These are phyloP conservation scores for Trichoderma aggressivum DNA, from an alignment of 2,329 filamentous ascomycete genomes.

Conservation along the genomic window DNA sequence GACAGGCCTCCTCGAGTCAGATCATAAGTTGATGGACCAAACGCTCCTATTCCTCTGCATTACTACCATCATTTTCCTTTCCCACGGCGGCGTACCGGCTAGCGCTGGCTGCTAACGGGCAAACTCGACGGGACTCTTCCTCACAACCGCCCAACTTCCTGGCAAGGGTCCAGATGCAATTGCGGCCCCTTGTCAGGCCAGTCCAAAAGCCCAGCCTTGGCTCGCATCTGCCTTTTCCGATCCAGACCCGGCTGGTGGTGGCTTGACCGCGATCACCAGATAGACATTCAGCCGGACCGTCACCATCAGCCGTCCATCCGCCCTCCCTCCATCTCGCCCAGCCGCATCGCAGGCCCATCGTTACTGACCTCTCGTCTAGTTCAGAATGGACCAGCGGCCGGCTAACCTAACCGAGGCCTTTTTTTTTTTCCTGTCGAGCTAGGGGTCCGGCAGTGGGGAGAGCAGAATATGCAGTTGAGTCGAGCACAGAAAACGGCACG, in stretches of 20 bases:
- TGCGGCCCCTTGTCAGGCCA: neutral
- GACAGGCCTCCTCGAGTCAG: neutral
- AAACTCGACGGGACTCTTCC: neutral
- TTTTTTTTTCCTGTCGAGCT: neutral
- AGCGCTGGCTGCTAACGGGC: neutral
- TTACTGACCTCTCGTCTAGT: neutral
- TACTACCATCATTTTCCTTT: neutral
- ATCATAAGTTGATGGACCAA: neutral
- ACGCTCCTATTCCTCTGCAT: neutral
- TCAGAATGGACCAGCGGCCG: neutral
- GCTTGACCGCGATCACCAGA: slow-evolving; percentile 5
- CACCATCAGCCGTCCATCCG: neutral
- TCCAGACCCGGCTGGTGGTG: neutral
- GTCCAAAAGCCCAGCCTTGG: neutral
- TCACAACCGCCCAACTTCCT: neutral
- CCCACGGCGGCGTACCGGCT: neutral
- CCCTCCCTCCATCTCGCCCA: neutral
- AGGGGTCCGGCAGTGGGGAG: neutral
- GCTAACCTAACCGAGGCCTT: slow-evolving; percentile 5
- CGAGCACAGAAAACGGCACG: neutral
- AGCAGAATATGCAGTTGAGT: neutral
- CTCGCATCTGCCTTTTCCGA: neutral
- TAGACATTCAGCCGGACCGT: neutral
- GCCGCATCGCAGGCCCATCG: neutral
- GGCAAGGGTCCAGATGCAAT: neutral